These are phyloP conservation scores for Veloporphyrellus conicus DNA, from an alignment of 1,284 basidiomycete species.

Conservation along the genomic window DNA sequence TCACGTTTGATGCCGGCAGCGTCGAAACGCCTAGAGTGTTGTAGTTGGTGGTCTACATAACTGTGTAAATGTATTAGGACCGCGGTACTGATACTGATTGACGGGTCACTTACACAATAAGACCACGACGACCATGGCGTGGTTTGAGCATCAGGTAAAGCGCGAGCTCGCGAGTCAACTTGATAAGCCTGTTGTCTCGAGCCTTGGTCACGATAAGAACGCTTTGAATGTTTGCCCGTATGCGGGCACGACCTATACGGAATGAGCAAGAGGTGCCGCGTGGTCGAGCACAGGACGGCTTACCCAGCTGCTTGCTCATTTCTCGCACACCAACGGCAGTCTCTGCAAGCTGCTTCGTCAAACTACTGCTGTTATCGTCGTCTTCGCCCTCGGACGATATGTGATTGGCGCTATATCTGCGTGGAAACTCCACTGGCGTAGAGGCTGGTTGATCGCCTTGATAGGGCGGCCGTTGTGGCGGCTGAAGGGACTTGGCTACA, in stretches of 20 bases:
- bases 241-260: conserved; percentile 77
- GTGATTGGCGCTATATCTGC: conserved; percentile 17
- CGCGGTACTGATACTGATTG: conserved; percentile 1
- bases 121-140: conserved; percentile 60
- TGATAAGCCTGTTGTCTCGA: conserved; percentile 93
- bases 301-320: conserved; percentile 98
- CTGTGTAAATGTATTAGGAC: conserved; percentile 36
- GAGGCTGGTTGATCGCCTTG: conserved; percentile 9
- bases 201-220: conserved; percentile 98
- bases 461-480: conserved; percentile 21
- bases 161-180: conserved; percentile 89
- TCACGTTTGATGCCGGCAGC: conserved; percentile 83
- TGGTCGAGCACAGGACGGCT: conserved; percentile 30
- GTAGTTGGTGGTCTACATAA: conserved; percentile 96
- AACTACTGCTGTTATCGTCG: conserved; percentile 67
- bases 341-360: conserved; percentile 92
- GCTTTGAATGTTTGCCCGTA: conserved; percentile 87
- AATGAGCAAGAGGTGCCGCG: conserved; percentile 12
- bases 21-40: conserved; percentile 89
- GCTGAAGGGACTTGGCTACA: conserved; percentile 48
- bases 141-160: conserved; percentile 89
- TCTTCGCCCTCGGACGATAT: conserved; percentile 52
- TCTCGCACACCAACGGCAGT: conserved; percentile 96
- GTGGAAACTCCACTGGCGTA: conserved; percentile 17
- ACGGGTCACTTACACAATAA: conserved; percentile 62